Percentiles rank a stretch among this genome's conserved stretches.
phyloP scores from a whole-genome alignment of 1,284 basidiomycete species.

The Mycosarcoma maydis region DNA sequence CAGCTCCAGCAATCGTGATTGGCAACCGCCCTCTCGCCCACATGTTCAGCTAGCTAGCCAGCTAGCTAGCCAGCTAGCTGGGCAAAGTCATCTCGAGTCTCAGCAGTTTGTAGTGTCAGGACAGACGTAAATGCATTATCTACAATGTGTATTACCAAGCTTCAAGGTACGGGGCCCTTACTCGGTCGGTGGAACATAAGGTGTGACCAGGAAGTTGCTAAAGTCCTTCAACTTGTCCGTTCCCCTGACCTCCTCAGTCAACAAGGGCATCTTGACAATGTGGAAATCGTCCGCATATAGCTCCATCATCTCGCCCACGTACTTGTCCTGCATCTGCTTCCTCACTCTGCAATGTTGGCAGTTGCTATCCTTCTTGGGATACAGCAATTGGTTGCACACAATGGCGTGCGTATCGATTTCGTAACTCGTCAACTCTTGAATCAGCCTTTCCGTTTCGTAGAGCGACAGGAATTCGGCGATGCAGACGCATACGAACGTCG shows the following conservation, averaged over 20 bases:
- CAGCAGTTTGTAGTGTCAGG: no score
- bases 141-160: background rate
- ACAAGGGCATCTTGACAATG: constrained; percentile 78
- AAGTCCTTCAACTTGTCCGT: constrained; percentile 85
- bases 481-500: constrained; percentile 92
- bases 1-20: no score
- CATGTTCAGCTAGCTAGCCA: no score
- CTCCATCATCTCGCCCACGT: constrained; percentile 64
- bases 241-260: constrained; percentile 96
- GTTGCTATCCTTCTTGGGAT: constrained; percentile 88
- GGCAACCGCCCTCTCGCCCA: no score
- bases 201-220: constrained; percentile 56
- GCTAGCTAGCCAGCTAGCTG: no score
- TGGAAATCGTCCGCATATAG: constrained; percentile 66
- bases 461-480: constrained; percentile 97
- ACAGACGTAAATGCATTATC: no score
- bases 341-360: constrained; percentile 95
- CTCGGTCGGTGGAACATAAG: constrained; percentile 54
- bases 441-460: constrained; percentile 96
- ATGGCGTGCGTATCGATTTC: constrained; percentile 99
- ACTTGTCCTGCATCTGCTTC: constrained; percentile 90
- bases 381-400: constrained; percentile 95
- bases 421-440: constrained; percentile 94
- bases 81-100: no score
- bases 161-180: background rate